These are phyloP conservation scores for Fusarium sp. DNA, from an alignment of 2,329 filamentous ascomycete species.

Conservation along the genomic window DNA sequence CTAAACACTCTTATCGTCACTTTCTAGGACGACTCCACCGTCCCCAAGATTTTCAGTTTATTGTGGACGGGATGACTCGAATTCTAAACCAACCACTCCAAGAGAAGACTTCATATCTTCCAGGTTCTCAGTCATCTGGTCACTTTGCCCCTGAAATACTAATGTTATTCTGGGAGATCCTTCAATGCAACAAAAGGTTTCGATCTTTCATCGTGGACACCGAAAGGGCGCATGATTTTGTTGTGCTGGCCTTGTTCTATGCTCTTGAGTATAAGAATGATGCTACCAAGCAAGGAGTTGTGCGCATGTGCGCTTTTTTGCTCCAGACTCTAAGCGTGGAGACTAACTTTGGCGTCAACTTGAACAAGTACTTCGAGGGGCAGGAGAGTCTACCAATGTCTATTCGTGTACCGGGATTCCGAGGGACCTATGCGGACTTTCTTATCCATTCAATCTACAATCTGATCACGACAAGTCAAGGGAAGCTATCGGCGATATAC, in stretches of 20 bases:
- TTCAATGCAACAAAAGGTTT: constrained; percentile 98
- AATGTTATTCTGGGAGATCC: constrained; percentile 96
- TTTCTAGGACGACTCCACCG: constrained; percentile 90
- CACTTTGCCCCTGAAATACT: constrained; percentile 95
- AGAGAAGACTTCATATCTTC: constrained; percentile 86
- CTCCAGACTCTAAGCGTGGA: constrained; percentile 95
- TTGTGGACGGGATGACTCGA: constrained; percentile 92
- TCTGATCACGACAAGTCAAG: constrained; percentile 90
- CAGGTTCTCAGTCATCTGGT: constrained; percentile 79
- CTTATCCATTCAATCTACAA: constrained; percentile 94
- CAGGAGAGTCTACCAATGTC: constrained; percentile 86
- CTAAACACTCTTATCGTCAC: constrained; percentile 93
- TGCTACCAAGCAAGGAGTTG: constrained; percentile 86
- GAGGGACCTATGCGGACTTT: constrained; percentile 92
- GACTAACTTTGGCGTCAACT: constrained; percentile 84
- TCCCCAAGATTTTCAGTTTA: constrained; percentile 96
- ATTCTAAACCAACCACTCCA: constrained; percentile 93
- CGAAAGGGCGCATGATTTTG: constrained; percentile 89
- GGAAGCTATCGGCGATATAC: constrained; percentile 89
- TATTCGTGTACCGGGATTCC: constrained; percentile 85
- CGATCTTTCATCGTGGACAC: constrained; percentile 97
- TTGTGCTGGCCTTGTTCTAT: constrained; percentile 90
- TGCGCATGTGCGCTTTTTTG: constrained; percentile 97
- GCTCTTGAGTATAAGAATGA: constrained; percentile 90
- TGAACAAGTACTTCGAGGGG: constrained; percentile 88